Evolutionary conservation across 169 alveolate species (phyloP).

Genomic region (Hepatocystis sp.): DNA sequence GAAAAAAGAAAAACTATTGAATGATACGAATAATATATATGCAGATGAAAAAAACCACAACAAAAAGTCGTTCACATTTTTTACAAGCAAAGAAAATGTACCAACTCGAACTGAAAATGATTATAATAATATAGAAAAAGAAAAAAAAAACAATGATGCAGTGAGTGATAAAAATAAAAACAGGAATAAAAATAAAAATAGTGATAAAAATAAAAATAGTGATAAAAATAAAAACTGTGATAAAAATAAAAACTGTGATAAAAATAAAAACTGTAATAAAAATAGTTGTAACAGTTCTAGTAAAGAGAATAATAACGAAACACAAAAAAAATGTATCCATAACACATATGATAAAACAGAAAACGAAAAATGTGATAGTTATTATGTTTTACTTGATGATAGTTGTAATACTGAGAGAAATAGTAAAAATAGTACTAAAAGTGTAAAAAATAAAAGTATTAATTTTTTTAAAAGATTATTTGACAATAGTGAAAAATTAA

Average conservation of each 20-base stretch:
- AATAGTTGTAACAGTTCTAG: too few relatives aligned
- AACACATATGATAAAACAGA: neutral
- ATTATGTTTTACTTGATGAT: neutral
- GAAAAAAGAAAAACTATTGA: conserved; percentile 38
- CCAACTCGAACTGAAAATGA: conserved; percentile 1
- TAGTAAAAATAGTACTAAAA: too few relatives aligned
- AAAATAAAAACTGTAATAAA: too few relatives aligned
- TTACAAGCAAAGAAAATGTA: too few relatives aligned
- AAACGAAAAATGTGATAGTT: neutral
- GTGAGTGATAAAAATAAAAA: neutral
- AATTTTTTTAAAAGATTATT: conserved; percentile 19
- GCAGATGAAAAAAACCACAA: neutral
- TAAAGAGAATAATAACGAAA: conserved; percentile 1
- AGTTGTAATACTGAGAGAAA: too few relatives aligned
- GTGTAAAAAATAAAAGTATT: conserved; percentile 8
- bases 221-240: too few relatives aligned
- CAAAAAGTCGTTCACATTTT: too few relatives aligned
- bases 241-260: too few relatives aligned
- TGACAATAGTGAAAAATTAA: conserved; percentile 37
- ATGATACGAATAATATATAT: neutral
- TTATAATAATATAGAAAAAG: neutral
- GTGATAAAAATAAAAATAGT: conserved; percentile 4
- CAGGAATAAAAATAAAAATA: conserved; percentile 7
- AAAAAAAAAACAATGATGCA: conserved; percentile 2
- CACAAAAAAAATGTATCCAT: neutral